These are phyloP conservation scores for Yamadazyma songkhlaensis DNA, from an alignment of 1,139 yeast species.

Conservation along the genomic window DNA sequence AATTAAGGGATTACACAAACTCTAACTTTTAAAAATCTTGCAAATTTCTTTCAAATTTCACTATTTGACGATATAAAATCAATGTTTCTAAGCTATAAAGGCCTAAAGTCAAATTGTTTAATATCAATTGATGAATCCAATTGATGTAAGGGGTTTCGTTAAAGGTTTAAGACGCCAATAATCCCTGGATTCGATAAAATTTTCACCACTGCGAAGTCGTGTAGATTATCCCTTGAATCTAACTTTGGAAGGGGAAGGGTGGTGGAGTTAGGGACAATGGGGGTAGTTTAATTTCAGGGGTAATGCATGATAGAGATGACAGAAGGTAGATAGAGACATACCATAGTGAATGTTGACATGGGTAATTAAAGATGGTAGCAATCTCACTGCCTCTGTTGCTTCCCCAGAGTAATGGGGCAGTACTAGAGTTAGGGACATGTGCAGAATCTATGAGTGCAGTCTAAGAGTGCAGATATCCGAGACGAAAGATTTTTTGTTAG, in stretches of 20 bases:
- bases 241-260: neutral
- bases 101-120: neutral
- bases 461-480: too few species aligned
- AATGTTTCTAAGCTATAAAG: neutral
- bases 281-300: neutral
- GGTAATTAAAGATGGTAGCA: too few species aligned
- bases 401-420: too few species aligned
- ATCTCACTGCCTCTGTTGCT: too few species aligned
- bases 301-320: neutral
- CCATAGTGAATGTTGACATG: neutral
- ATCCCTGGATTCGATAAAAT: slow-evolving; percentile 13
- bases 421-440: too few species aligned
- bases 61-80: neutral
- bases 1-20: neutral
- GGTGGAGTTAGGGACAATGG: neutral
- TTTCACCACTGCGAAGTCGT: slow-evolving; percentile 5
- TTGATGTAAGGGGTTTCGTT: neutral
- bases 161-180: neutral
- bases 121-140: too few species aligned
- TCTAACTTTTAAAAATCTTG: too few species aligned
- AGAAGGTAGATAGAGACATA: neutral
- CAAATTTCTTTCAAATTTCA: too few species aligned
- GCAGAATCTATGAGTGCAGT: too few species aligned
- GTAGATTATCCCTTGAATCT: neutral
- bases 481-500: too few species aligned